phyloP scores from a whole-genome alignment of 2,329 filamentous ascomycete species.

The Leptographium radiaticola region DNA sequence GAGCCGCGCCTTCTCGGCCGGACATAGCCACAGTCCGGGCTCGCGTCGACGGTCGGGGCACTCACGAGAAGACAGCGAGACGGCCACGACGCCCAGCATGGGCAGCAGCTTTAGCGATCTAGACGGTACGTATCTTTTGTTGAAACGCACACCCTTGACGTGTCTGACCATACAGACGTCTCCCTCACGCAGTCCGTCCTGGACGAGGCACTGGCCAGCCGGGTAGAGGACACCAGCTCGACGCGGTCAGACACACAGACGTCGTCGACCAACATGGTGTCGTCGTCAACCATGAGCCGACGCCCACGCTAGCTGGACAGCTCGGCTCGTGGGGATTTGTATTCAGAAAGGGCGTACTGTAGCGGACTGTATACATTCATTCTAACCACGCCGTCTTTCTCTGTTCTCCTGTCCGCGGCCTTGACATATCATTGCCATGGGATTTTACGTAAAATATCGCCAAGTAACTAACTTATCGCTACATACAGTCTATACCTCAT shows the following conservation, averaged over 20 bases:
- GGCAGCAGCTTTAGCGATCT: conserved; percentile 79
- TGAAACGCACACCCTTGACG: too few species aligned
- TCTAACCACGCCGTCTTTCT: too few species aligned
- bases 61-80: conserved; percentile 54
- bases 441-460: too few species aligned
- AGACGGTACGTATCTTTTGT: conserved; percentile 40
- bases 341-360: too few species aligned
- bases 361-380: too few species aligned
- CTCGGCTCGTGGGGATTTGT: too few species aligned
- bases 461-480: too few species aligned
- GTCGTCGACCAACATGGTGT: not conserved
- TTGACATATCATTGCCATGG: too few species aligned
- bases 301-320: not conserved
- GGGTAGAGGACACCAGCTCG: not conserved
- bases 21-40: conserved; percentile 22
- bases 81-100: conserved; percentile 54
- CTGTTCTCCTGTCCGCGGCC: too few species aligned
- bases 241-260: not conserved
- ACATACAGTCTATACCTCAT: too few species aligned
- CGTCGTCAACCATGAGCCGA: not conserved
- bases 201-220: not conserved
- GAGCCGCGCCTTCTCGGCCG: conserved; percentile 27
- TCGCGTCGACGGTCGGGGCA: conserved; percentile 33
- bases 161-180: not conserved
- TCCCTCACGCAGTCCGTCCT: not conserved